These are phyloP conservation scores for Carex sylvatica DNA, from an alignment of 202 grass and related monocot genomes.

Conservation along the genomic window DNA sequence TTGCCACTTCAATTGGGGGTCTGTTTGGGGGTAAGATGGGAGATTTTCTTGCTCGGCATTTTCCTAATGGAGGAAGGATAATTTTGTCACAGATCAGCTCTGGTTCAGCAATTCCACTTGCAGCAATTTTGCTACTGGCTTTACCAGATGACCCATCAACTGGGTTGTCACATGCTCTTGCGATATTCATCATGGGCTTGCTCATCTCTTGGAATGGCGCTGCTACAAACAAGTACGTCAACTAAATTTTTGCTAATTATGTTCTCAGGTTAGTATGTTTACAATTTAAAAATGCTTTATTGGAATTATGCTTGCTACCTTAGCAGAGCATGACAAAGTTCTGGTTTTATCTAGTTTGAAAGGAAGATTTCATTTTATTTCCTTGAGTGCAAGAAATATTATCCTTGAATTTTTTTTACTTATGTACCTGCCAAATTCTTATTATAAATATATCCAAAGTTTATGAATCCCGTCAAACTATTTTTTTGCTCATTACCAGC, in stretches of 20 bases:
- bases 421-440: background rate
- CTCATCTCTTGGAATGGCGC: conserved; percentile 42
- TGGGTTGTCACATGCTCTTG: conserved; percentile 29
- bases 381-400: background rate
- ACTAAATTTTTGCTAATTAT: background rate
- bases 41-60: conserved; percentile 34
- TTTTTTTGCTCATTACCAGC: background rate
- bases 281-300: background rate
- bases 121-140: conserved; percentile 35
- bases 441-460: background rate
- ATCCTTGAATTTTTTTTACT: background rate
- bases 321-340: background rate
- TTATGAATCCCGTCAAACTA: background rate
- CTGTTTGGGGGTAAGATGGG: conserved; percentile 45
- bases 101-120: conserved; percentile 39
- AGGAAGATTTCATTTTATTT: background rate
- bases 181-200: conserved; percentile 40
- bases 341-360: background rate
- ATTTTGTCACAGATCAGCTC: conserved; percentile 44
- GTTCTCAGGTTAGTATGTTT: background rate
- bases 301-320: background rate
- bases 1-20: conserved; percentile 25
- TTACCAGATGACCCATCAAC: conserved; percentile 38
- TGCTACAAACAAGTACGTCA: conserved; percentile 43
- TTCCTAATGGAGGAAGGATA: conserved; percentile 41